These are phyloP conservation scores for Fusarium torreyae DNA, from an alignment of 2,329 filamentous ascomycete genomes.

Conservation along the genomic window DNA sequence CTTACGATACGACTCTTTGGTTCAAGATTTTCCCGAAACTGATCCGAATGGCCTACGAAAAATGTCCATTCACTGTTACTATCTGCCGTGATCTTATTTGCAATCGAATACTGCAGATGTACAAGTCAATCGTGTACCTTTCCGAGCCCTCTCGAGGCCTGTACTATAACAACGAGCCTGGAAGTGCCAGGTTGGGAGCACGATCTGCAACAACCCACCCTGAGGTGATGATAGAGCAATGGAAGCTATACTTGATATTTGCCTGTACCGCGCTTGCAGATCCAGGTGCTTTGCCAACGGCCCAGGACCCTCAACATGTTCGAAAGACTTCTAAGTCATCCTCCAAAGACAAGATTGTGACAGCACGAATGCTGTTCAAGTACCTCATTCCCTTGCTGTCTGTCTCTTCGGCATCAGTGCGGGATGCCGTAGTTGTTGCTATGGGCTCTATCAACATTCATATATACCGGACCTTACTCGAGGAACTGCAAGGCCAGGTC, in stretches of 20 bases:
- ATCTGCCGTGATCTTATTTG: constrained; percentile 93
- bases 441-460: constrained; percentile 96
- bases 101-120: constrained; percentile 93
- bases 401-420: constrained; percentile 82
- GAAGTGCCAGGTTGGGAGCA: constrained; percentile 65
- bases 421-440: constrained; percentile 91
- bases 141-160: constrained; percentile 80
- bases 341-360: constrained; percentile 83
- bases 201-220: constrained; percentile 80
- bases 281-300: constrained; percentile 71
- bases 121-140: constrained; percentile 83
- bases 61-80: constrained; percentile 91
- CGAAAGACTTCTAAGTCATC: constrained; percentile 83
- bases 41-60: constrained; percentile 89
- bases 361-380: constrained; percentile 90
- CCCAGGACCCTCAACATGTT: constrained; percentile 78
- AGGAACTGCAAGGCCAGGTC: constrained; percentile 90
- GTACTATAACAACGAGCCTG: constrained; percentile 73
- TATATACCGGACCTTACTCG: constrained; percentile 90
- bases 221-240: constrained; percentile 93
- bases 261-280: constrained; percentile 96
- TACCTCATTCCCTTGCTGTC: constrained; percentile 91
- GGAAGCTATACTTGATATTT: constrained; percentile 97
- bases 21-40: constrained; percentile 98
- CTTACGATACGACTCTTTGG: constrained; percentile 96